Base-by-base conservation (phyloP, 257 asterid species). In the Salvia hispanica region DNA sequence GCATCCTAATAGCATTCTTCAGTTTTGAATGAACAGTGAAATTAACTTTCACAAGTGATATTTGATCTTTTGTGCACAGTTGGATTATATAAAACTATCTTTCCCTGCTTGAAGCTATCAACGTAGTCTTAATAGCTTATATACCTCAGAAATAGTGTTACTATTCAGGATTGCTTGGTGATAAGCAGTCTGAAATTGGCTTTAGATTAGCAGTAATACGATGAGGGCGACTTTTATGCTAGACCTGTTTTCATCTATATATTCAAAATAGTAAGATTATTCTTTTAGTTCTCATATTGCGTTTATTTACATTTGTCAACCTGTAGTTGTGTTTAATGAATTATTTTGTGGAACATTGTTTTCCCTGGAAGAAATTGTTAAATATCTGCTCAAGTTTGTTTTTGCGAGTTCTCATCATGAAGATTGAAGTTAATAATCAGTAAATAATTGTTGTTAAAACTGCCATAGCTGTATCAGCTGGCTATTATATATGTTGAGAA, bases 141-240 rank as follows among this genome's bases (percentile, higher is more conserved):
- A 34, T 39, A 16, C 48, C 8, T 55, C 25, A 9, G 62, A 70
- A 51, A 18, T 3, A 43, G 34, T 28, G 48, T 46, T 62, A 6
- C 11, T 62, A 3, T 63, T 62, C 65, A 58, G 46, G 66, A 34
- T 13, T 72, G 51, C 64, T 63, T 15, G 46, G 66, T 31, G 21
- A 33, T 45, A 8, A 44, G 13, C 25, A 54, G 54, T 25, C 39
- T 52, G 52, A 53, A 4, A 55, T 14, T 34, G 53, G 14, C 43
- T 64, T 16, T 40, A 33, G 34, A 34, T 16, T 1, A 52, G 40
- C 47, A 15, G 51, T 31, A 36, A 13, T 7, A 67, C 14, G 12
- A 56, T 0, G 18, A 55, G 34, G 39, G 4, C 9, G 34, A 43
- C 51, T 28, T 44, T 21, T 16, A 51, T 7, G 25, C 34, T 45